Evolutionary conservation across 257 asterid species (phyloP).

Genomic region (Oldenlandia corymbosa): DNA sequence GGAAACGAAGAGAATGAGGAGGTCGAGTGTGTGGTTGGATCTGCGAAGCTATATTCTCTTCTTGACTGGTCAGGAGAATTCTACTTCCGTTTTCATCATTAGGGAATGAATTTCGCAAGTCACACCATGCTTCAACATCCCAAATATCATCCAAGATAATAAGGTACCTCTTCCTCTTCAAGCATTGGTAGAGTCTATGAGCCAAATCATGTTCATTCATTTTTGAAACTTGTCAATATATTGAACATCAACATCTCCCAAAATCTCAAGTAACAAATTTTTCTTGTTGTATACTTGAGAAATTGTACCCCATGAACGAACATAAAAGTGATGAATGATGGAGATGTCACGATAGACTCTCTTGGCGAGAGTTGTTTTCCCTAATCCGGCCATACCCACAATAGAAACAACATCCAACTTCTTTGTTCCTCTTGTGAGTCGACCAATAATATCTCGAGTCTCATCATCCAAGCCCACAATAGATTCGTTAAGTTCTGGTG

Average conservation of each 20-base stretch:
- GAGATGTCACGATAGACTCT: background rate
- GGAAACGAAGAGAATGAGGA: background rate
- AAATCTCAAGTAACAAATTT: background rate
- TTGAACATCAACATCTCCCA: background rate
- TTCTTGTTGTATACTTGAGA: background rate
- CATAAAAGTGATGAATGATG: background rate
- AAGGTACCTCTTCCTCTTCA: background rate
- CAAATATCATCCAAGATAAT: constrained; percentile 8
- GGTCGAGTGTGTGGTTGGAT: background rate
- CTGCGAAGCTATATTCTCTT: background rate
- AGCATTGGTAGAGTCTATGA: background rate
- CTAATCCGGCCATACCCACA: background rate
- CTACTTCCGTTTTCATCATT: background rate
- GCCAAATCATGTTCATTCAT: background rate
- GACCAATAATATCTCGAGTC: background rate
- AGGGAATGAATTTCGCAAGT: background rate
- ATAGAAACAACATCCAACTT: background rate
- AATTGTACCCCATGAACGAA: background rate
- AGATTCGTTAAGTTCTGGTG: background rate
- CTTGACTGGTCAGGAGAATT: background rate
- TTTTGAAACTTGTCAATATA: background rate
- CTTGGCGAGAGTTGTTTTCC: background rate
- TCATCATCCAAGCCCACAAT: background rate
- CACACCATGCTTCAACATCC: background rate
- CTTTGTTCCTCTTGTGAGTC: background rate